These are phyloP conservation scores for Podospora pseudopauciseta DNA, from an alignment of 495 filamentous ascomycete species.

Conservation along the genomic window DNA sequence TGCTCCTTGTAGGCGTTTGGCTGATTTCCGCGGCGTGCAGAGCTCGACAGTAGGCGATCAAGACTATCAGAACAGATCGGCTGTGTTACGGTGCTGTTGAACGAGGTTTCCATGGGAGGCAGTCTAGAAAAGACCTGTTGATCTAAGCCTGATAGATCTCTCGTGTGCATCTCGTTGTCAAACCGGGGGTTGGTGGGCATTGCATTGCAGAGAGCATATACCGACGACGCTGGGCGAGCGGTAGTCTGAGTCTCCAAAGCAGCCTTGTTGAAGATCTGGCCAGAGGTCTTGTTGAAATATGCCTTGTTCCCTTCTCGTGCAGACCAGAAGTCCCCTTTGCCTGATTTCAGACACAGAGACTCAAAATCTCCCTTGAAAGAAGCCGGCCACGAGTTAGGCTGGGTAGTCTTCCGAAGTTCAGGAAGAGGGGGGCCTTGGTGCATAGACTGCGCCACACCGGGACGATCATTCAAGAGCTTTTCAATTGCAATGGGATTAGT, in stretches of 20 bases:
- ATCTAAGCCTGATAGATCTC: background rate
- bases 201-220: slow-evolving; percentile 8
- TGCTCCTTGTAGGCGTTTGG: background rate
- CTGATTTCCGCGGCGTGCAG: background rate
- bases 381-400: background rate
- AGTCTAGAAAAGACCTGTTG: background rate
- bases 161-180: background rate
- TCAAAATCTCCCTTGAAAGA: background rate
- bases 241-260: background rate
- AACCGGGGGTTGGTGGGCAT: background rate
- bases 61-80: background rate
- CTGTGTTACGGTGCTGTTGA: background rate
- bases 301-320: slow-evolving; percentile 39
- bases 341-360: slow-evolving; percentile 29
- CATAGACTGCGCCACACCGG: background rate
- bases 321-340: slow-evolving; percentile 39
- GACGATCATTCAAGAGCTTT: slow-evolving; percentile 4
- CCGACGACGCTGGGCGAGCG: background rate
- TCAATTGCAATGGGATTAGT: slow-evolving; percentile 19
- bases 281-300: background rate
- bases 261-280: background rate
- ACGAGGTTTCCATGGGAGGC: background rate
- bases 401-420: background rate
- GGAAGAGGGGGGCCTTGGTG: background rate
- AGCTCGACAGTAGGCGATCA: background rate